Percentiles rank a stretch among this genome's conserved stretches.
phyloP scores from a whole-genome alignment of 108 stramenopile species.

The Epithemia pelagica region DNA sequence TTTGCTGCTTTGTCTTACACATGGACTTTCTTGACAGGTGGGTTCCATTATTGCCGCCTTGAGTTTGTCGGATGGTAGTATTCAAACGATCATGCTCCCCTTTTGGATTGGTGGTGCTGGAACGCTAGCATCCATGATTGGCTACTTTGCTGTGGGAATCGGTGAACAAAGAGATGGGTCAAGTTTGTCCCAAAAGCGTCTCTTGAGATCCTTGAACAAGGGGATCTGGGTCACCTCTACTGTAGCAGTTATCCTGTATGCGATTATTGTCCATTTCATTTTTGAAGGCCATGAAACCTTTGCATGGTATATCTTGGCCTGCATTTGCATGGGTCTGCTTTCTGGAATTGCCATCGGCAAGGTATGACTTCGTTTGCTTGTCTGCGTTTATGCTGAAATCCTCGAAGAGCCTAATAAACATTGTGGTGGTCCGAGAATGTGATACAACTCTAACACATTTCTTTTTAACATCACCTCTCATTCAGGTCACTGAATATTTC shows the following conservation, averaged over 20 bases:
- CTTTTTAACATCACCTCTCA: too few relatives aligned
- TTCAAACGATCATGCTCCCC: constrained; percentile 68
- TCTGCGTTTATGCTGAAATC: neutral
- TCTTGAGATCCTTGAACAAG: constrained; percentile 64
- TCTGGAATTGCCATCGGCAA: constrained; percentile 88
- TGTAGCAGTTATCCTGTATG: constrained; percentile 41
- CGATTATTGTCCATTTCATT: constrained; percentile 33
- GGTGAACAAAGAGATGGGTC: constrained; percentile 35
- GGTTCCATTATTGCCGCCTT: constrained; percentile 88
- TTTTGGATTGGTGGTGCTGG: constrained; percentile 85
- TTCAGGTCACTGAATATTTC: constrained; percentile 80
- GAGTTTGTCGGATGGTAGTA: constrained; percentile 69
- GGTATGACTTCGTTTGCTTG: constrained; percentile 13
- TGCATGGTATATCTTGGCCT: constrained; percentile 62
- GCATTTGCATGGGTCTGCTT: constrained; percentile 82
- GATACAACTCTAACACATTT: too few relatives aligned
- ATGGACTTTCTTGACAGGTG: constrained; percentile 14
- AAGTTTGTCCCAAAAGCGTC: constrained; percentile 32
- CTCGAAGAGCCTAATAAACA: neutral
- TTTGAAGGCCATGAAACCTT: constrained; percentile 38
- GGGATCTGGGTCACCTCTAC: constrained; percentile 70
- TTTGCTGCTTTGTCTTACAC: neutral
- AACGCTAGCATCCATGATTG: constrained; percentile 79
- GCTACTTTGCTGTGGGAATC: constrained; percentile 56
- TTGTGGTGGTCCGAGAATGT: too few relatives aligned